Evolutionary conservation across 2,329 filamentous ascomycete genomes (phyloP).

Genomic region (Orbilia brochopaga): DNA sequence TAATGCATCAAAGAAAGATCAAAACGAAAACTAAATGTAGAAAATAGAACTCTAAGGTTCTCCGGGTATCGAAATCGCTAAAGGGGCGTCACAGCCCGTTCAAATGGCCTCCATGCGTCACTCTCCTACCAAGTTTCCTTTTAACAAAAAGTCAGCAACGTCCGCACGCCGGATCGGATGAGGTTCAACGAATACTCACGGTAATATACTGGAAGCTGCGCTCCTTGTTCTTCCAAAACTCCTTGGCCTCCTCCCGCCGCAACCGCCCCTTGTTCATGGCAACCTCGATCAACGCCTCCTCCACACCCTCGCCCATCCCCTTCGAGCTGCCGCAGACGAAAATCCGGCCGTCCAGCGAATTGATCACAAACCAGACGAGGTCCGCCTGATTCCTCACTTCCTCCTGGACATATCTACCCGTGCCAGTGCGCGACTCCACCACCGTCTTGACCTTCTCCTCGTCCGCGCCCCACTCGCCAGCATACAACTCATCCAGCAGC

Average conservation of each 20-base stretch:
- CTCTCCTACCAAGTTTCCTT: slow-evolving; percentile 2
- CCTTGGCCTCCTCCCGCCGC: slow-evolving; percentile 76
- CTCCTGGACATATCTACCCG: slow-evolving; percentile 93
- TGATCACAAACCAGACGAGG: slow-evolving; percentile 98
- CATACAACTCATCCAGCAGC: slow-evolving; percentile 93
- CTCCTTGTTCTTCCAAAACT: slow-evolving; percentile 92
- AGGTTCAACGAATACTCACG: slow-evolving; percentile 10
- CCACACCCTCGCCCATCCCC: slow-evolving; percentile 97
- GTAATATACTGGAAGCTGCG: slow-evolving; percentile 83
- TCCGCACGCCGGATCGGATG: background rate
- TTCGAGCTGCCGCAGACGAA: slow-evolving; percentile 95
- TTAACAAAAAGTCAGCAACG: background rate
- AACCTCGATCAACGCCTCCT: slow-evolving; percentile 83
- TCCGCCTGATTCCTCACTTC: slow-evolving; percentile 90
- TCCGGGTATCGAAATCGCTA: slow-evolving; percentile 19
- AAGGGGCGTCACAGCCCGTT: background rate
- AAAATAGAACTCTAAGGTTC: slow-evolving; percentile 1
- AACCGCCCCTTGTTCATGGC: slow-evolving; percentile 92
- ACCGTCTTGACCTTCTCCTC: slow-evolving; percentile 85
- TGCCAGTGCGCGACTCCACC: slow-evolving; percentile 75
- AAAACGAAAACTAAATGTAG: slow-evolving; percentile 20
- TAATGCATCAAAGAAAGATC: slow-evolving; percentile 10
- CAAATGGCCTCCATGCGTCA: background rate
- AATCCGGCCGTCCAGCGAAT: slow-evolving; percentile 90
- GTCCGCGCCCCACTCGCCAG: slow-evolving; percentile 92